Evolutionary conservation across 306 rosid genomes (phyloP).

Genomic region (Dryas octopetala): DNA sequence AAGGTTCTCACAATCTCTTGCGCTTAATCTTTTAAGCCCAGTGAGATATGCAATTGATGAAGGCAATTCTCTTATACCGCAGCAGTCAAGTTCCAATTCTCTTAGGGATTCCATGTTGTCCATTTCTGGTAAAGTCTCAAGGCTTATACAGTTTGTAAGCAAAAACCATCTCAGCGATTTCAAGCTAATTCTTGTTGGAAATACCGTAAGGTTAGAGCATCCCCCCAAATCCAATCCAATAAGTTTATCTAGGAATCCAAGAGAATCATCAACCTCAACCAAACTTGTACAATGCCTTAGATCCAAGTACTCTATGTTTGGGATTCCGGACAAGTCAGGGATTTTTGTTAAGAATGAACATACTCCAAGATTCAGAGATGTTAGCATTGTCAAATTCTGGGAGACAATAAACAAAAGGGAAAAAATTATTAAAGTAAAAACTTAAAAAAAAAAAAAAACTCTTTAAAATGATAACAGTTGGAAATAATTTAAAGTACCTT

Average conservation of each 20-base stretch:
- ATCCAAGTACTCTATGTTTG: background rate
- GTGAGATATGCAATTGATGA: background rate
- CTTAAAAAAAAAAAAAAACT: background rate
- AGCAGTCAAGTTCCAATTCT: background rate
- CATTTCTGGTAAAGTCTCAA: constrained; percentile 5
- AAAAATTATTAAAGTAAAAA: background rate
- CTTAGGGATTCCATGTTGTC: background rate
- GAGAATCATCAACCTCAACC: background rate
- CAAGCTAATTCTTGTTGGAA: constrained; percentile 6
- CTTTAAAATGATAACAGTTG: background rate
- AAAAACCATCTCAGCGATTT: background rate
- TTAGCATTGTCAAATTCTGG: background rate
- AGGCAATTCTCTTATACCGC: background rate
- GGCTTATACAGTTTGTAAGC: background rate
- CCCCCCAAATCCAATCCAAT: background rate
- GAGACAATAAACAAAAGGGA: background rate
- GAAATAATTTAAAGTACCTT: constrained; percentile 13
- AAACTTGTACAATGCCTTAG: background rate
- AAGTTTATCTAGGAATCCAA: background rate
- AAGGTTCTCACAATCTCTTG: background rate
- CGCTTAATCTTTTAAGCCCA: background rate
- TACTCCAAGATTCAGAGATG: background rate
- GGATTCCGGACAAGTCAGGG: background rate
- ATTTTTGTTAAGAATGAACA: background rate
- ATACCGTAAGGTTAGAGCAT: background rate